Conservation (phyloP, 371 early-diverging fungal genomes). For the Modicella reniformis region DNA sequence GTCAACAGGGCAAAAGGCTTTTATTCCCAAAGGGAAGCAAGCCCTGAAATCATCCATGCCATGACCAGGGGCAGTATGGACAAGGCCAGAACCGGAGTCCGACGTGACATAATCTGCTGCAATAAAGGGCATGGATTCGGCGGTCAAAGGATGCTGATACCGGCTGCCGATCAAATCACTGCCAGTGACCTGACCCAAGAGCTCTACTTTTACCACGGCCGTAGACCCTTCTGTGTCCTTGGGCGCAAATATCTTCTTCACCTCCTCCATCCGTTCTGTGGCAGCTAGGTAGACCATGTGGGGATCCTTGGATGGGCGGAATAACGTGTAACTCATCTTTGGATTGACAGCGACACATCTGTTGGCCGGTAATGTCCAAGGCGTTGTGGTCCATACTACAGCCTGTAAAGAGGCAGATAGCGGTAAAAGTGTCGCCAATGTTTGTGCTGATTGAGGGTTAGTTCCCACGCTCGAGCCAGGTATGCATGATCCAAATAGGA, state of each 20-base stretch:
- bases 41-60: slow-evolving; percentile 94
- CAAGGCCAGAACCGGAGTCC: slow-evolving; percentile 83
- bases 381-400: slow-evolving; percentile 96
- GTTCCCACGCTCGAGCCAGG: no score
- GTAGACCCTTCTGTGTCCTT: neutral
- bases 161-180: slow-evolving; percentile 69
- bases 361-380: slow-evolving; percentile 95
- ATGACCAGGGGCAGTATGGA: slow-evolving; percentile 95
- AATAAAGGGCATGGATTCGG: slow-evolving; percentile 62
- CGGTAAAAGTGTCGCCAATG: no score
- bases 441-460: no score
- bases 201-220: slow-evolving; percentile 1
- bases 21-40: slow-evolving; percentile 70
- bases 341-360: slow-evolving; percentile 83
- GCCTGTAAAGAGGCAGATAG: slow-evolving; percentile 55
- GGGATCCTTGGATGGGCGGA: slow-evolving; percentile 47
- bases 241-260: slow-evolving; percentile 40
- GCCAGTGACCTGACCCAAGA: slow-evolving; percentile 68
- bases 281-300: slow-evolving; percentile 60
- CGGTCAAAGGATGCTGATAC: slow-evolving; percentile 79
- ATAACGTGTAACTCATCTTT: slow-evolving; percentile 75
- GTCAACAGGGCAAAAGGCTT: slow-evolving; percentile 77
- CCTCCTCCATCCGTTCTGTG: slow-evolving; percentile 57
- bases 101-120: slow-evolving; percentile 82
- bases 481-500: no score